Base-by-base conservation (phyloP, 768 basidiomycete species). In the Leucosporidium creatinivorum region DNA sequence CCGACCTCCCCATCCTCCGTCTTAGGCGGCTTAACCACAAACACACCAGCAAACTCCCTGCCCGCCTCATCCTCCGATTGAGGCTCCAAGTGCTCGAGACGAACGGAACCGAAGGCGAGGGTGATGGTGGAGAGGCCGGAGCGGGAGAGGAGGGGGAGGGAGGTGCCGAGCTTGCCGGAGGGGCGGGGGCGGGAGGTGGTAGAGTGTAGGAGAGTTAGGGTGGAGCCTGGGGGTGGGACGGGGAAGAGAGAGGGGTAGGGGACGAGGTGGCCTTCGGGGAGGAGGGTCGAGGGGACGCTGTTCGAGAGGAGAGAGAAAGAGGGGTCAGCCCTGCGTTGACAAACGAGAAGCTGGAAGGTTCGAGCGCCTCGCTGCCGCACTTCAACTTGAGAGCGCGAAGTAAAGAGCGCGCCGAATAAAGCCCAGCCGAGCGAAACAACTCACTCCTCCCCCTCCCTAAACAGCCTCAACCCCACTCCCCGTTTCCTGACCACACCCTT, bases 401-500 rank as follows among this genome's bases (percentile, higher is more conserved):
- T n/a, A n/a, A n/a, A n/a, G n/a, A n/a, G n/a, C n/a, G n/a, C n/a
- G n/a, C n/a, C n/a, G n/a, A n/a, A n/a, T n/a, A n/a, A n/a, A n/a
- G n/a, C n/a, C n/a, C n/a, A 5, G 19, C 17, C 10, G 17, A 12
- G 31, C n/a, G 30, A 26, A 10, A 47, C 3, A n/a, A 49, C 69
- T 36, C 50, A 74, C 82, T 73, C 65, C 64, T 81, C 75, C 30
- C 77, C 74, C 57, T 77, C 71, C 56, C 80, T 69, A 68, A 84
- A 81, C 39, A 93, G 79, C 3, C 80, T 72, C n/a, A 97, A 84
- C 3, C 93, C 93, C 17, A 92, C 79, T 39, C 93, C 89, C 18
- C 96, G 85, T 78, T 97, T 98, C 69, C 96, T 83, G 52, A 96
- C 81, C 31, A 88, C 82, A 17, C 96, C 96, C 9, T 89, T 97